phyloP scores from a whole-genome alignment of 371 early-diverging fungal species.

The Smittium mucronatum region DNA sequence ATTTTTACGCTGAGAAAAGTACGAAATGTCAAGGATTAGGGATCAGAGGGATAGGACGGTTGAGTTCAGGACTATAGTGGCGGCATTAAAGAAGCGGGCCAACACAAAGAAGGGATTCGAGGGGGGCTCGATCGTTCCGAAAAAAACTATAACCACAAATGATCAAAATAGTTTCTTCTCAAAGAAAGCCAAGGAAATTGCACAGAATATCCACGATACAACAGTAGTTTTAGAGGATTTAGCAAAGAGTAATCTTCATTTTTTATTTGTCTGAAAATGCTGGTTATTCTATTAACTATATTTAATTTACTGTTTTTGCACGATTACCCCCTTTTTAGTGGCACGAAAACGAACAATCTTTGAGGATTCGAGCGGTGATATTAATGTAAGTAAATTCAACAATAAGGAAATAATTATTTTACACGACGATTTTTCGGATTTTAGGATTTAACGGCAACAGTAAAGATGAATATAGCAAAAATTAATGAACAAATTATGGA shows the following conservation, averaged over 20 bases:
- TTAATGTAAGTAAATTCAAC: constrained; percentile 20
- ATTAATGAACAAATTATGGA: constrained; percentile 79
- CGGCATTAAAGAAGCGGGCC: constrained; percentile 25
- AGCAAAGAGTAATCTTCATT: constrained; percentile 24
- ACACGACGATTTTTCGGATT: constrained; percentile 6
- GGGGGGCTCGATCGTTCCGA: neutral
- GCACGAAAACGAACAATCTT: constrained; percentile 32
- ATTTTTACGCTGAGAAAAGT: too few species aligned
- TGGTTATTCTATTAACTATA: neutral
- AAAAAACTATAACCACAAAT: neutral
- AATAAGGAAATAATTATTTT: neutral
- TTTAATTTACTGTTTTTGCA: neutral
- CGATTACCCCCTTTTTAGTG: constrained; percentile 14
- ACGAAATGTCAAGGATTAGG: constrained; percentile 12
- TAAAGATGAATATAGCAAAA: constrained; percentile 90
- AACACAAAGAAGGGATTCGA: neutral
- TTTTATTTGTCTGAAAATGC: constrained; percentile 1
- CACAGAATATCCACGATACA: constrained; percentile 32
- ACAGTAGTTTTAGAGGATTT: constrained; percentile 27
- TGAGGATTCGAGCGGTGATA: constrained; percentile 34
- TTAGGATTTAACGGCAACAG: constrained; percentile 81
- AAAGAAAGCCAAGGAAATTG: constrained; percentile 27
- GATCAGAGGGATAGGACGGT: constrained; percentile 30
- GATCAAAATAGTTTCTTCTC: constrained; percentile 24
- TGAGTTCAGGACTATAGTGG: constrained; percentile 26